A percentile compares a stretch with the other conserved stretches of the same genome.
These are phyloP conservation scores for Chloranthus sessilifolius DNA, from an alignment of 164 flowering plant species.

Conservation along the genomic window DNA sequence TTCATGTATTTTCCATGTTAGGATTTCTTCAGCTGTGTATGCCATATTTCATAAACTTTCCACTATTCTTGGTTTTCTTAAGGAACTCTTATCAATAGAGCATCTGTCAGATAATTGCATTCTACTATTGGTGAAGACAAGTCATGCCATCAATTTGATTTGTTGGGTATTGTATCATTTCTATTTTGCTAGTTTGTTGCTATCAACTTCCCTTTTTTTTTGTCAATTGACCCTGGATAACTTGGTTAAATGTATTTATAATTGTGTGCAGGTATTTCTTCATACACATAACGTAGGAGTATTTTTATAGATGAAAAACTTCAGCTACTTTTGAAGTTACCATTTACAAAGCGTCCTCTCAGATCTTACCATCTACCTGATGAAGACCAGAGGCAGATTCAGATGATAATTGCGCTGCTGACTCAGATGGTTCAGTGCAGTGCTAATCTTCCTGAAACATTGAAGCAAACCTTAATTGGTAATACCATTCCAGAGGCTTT, in stretches of 20 bases:
- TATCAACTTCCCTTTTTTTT: background rate
- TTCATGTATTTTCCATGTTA: slow-evolving; percentile 21
- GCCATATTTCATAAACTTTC: slow-evolving; percentile 79
- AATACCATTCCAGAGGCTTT: slow-evolving; percentile 46
- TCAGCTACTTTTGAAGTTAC: slow-evolving; percentile 80
- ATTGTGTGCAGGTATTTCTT: slow-evolving; percentile 63
- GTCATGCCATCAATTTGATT: slow-evolving; percentile 74
- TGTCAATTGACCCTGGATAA: no score
- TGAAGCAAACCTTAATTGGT: slow-evolving; percentile 43
- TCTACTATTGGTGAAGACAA: slow-evolving; percentile 73
- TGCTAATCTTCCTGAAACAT: slow-evolving; percentile 63
- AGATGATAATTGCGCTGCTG: slow-evolving; percentile 85
- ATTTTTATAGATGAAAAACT: slow-evolving; percentile 76
- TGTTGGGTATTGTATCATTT: slow-evolving; percentile 58
- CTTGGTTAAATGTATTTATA: slow-evolving; percentile 2
- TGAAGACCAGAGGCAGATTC: slow-evolving; percentile 94
- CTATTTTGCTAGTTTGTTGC: background rate
- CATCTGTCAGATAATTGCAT: slow-evolving; percentile 87
- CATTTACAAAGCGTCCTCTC: slow-evolving; percentile 69
- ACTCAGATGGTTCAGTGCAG: slow-evolving; percentile 86
- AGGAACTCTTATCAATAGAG: slow-evolving; percentile 73
- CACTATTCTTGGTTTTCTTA: slow-evolving; percentile 72
- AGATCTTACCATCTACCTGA: slow-evolving; percentile 88
- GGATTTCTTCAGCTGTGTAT: slow-evolving; percentile 70
- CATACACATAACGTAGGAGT: slow-evolving; percentile 70